A percentile compares a stretch with the other conserved stretches of the same genome.
These are phyloP conservation scores for Chlamydomonas urium DNA, from an alignment of 139 green algal species.

Conservation along the genomic window DNA sequence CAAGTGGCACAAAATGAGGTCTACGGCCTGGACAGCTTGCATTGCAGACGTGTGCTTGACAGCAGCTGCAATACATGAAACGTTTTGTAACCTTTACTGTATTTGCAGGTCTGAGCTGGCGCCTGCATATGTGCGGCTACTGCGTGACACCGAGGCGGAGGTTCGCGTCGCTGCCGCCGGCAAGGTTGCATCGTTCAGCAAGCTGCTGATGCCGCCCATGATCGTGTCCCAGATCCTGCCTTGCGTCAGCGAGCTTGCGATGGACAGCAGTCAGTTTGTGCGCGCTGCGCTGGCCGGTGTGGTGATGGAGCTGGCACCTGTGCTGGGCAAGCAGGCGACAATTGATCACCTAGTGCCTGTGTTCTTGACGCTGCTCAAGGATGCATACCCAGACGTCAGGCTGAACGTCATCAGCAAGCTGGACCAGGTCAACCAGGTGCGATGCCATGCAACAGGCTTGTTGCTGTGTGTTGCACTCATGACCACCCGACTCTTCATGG, in stretches of 20 bases:
- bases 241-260: constrained; percentile 80
- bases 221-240: constrained; percentile 22
- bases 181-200: constrained; percentile 77
- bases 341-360: constrained; percentile 93
- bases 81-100: background rate
- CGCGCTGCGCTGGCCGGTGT: constrained; percentile 85
- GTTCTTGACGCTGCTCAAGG: constrained; percentile 91
- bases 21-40: too few relatives aligned
- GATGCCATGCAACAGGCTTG: too few relatives aligned
- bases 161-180: constrained; percentile 77
- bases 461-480: too few relatives aligned
- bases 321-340: constrained; percentile 74
- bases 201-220: constrained; percentile 55
- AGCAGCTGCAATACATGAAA: background rate
- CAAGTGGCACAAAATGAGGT: too few relatives aligned
- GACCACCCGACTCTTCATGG: too few relatives aligned
- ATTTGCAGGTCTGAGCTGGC: constrained; percentile 68
- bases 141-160: constrained; percentile 68
- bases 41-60: too few relatives aligned
- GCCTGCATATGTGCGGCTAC: constrained; percentile 78
- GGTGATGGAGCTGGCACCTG: constrained; percentile 93
- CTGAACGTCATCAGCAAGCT: constrained; percentile 98
- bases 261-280: constrained; percentile 84
- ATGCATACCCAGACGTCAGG: constrained; percentile 92
- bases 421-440: constrained; percentile 77